Evolutionary conservation across 306 rosid species (phyloP), one percentile per base, ranked within the genome.

Genomic region (Rosa chinensis): DNA sequence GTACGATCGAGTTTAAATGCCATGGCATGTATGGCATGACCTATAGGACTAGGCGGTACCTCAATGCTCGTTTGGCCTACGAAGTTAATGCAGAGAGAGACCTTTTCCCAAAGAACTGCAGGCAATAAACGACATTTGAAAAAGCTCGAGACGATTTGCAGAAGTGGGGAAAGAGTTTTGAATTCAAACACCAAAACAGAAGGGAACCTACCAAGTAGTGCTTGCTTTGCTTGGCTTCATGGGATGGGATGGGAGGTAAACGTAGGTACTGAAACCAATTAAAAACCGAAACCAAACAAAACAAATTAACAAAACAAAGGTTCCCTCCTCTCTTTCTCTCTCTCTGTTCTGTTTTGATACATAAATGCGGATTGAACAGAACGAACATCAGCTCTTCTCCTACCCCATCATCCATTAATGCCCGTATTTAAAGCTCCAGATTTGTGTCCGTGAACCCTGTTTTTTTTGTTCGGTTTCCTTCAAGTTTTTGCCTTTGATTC

Each of bases 281-380:
- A 39, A 39, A 40, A 76, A 67, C 61, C 49, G 64, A 73, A 73
- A 64, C 50, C 32, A 50, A 77, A 40, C 81, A 73, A 10, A 68
- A 64, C 25, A 25, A 25, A 25, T 25, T 25, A 25, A 25, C 28
- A 82, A 84, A 66, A 78, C 71, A 84, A 79, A 89, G 76, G 78
- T 70, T 75, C 63, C 70, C 78, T 56, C 62, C 2, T n/a, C 62
- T 79, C 61, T 18, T 14, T 18, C 5, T 43, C 9, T 42, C 1
- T 68, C 50, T 42, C 47, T 74, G 70, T 77, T 80, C 70, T 66
- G 70, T 37, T 73, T 86, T 79, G 83, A 83, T 67, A 72, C 85
- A 83, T 89, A 78, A 88, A 88, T 91, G 97, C 85, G 66, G 87
- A 86, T 88, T 82, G 86, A 88, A 89, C 92, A 89, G 82, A 90